Evolutionary conservation across 805 yeast genomes (phyloP), one percentile per base, ranked within the genome.

Genomic region (Wickerhamiella alocasiicola): DNA sequence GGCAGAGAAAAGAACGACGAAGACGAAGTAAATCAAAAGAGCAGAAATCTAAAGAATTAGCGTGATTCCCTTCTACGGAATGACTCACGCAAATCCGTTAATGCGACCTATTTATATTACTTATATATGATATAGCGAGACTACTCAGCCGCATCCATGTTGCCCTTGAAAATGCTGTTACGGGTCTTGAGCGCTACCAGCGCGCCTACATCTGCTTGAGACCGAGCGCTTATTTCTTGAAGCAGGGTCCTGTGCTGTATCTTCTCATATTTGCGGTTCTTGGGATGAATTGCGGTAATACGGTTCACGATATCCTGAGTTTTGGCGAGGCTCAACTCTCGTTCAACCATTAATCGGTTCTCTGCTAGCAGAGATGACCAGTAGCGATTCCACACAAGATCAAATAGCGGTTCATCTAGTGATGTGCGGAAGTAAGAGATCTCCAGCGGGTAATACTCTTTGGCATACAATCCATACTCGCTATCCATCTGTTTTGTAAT

Each of bases 381-480:
- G 37, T 44, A 44, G 21, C 41, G 41, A 27, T 27, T 44, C 46
- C 46, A 44, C 13, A 37, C 52, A 4, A 63, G 49, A 30, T 64
- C 58, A 17, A 75, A 50, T 16, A 78, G 53, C 30, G 60, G 55
- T 17, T 60, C 59, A 51, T 81, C 91, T 5, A 63, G 47, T 1
- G 62, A 56, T 36, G 70, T 71, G 43, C 70, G 63, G 61, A 76
- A 79, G 7, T 79, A 66, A 36, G 72, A 70, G 29, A 83, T 68
- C 25, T 73, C 71, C 19, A 83, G 61, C 2, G 80, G 61, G 54
- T 83, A 82, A 58, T 82, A 84, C 45, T 65, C 68, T 33, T 72
- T 72, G 1, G 82, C 68, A 54, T 82, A 85, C 30, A 70, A 72
- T 0, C 94, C 94, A 55, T 70, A 76, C 46, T 79, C 85, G 19